Percentiles rank a stretch among this genome's conserved stretches.
Evolutionary conservation across 2,329 filamentous ascomycete species (phyloP).

Genomic region (Scedosporium minutisporum): DNA sequence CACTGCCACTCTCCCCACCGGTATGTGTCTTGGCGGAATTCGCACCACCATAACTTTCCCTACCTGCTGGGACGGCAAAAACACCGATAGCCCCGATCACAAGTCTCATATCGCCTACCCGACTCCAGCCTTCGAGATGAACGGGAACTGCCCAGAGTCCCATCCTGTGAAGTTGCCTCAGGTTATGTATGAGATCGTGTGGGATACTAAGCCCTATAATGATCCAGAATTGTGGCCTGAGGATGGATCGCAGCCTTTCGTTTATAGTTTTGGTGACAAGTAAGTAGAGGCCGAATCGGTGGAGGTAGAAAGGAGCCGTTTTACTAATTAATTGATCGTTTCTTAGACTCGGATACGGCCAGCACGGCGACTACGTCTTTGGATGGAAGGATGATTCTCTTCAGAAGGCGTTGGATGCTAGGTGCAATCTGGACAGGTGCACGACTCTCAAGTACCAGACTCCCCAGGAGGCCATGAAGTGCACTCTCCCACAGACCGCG

Average conservation of each 20-base stretch:
- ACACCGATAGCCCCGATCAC: conserved; percentile 38
- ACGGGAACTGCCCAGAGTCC: conserved; percentile 58
- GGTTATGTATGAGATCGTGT: conserved; percentile 39
- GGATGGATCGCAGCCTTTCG: conserved; percentile 11
- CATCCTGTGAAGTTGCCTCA: conserved; percentile 35
- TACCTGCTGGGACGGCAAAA: conserved; percentile 45
- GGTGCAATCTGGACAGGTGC: conserved; percentile 36
- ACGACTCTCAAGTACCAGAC: conserved; percentile 35
- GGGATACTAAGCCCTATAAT: conserved; percentile 34
- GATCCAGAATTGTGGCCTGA: conserved; percentile 7
- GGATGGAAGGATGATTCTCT: conserved; percentile 23
- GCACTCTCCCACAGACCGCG: conserved; percentile 34
- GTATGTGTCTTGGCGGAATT: conserved; percentile 71
- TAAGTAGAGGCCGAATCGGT: neutral
- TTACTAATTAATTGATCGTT: neutral
- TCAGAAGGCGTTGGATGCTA: conserved; percentile 19
- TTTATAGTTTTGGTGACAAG: conserved; percentile 5
- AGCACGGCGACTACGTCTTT: conserved; percentile 23
- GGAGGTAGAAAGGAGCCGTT: neutral
- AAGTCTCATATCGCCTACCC: conserved; percentile 42
- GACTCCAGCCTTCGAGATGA: conserved; percentile 53
- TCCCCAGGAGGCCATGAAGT: conserved; percentile 34
- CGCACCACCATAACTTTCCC: conserved; percentile 78
- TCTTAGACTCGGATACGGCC: conserved; percentile 15
- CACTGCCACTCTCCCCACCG: conserved; percentile 30